Evolutionary conservation across 306 rosid species (phyloP), one percentile per base, ranked within the genome.

Genomic region (Malus domestica): DNA sequence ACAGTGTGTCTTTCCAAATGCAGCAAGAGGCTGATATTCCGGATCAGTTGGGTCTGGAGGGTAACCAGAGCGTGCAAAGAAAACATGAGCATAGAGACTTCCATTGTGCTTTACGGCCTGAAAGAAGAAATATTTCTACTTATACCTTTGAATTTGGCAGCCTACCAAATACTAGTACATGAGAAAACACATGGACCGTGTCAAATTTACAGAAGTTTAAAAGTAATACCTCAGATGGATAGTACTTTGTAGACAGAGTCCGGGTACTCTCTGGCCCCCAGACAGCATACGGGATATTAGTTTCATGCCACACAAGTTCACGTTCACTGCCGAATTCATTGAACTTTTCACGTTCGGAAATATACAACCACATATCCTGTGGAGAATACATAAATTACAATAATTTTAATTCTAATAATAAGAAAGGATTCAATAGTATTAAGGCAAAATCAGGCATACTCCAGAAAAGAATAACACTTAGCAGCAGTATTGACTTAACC

Each of bases 301-400:
- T 87, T 84, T 95, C 97, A 52, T 95, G 99, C 97, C 99, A 95
- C n/a, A 87, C 67, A 79, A 95, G 96, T 54, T 93, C 90, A 67
- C 49, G 57, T 79, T 94, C 98, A 80, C 70, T 59, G 67, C 90
- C 89, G 65, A 94, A 92, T 61, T 94, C 98, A 29, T 83, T 85
- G 85, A 94, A 92, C 84, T 86, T 89, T 67, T 92, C 93, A 14
- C 72, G 80, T 84, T 92, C 97, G 2, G 95, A 88, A 62, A 95
- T 78, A 86, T 92, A 95, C 29, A 95, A 40, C 99, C 99, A 95
- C 99, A 95, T 89, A 76, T 95, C 99, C 98, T 93, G 88, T 72
- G 72, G 16, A 42, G 65, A 73, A 83, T 68, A 57, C 20, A 55
- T 19, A 52, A 72, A 77, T 70, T 11, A 44, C 5, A 81, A 68